Evolutionary conservation across 1,284 basidiomycete genomes (phyloP).

Genomic region (Pseudozyma sp.): DNA sequence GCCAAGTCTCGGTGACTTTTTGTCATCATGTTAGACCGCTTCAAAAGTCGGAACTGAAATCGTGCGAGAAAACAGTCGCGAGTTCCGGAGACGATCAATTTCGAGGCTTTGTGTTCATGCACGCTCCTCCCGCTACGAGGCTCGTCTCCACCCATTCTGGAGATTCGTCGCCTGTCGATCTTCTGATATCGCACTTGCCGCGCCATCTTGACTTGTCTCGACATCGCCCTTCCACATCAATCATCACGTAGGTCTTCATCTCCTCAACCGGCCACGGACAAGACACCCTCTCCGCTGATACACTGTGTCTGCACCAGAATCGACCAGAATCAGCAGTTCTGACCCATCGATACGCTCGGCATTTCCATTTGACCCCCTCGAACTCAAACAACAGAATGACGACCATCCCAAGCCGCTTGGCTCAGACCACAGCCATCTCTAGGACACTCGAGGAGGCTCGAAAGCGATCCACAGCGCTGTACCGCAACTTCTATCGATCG

Average conservation of each 20-base stretch:
- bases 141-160: conserved; percentile 27
- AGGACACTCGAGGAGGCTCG: conserved; percentile 77
- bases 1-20: too few species aligned
- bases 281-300: too few species aligned
- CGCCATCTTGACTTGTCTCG: conserved; percentile 12
- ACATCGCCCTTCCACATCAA: conserved; percentile 14
- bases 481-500: conserved; percentile 90
- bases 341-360: background rate
- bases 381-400: conserved; percentile 72
- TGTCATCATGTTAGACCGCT: background rate
- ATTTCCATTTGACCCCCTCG: background rate
- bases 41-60: background rate
- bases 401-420: conserved; percentile 90
- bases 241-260: conserved; percentile 27
- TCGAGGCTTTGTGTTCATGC: conserved; percentile 18
- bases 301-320: too few species aligned
- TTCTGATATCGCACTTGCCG: conserved; percentile 1
- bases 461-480: conserved; percentile 80
- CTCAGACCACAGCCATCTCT: conserved; percentile 74
- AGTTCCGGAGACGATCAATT: conserved; percentile 18
- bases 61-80: conserved; percentile 31
- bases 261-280: conserved; percentile 1
- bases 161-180: background rate
- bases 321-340: background rate
- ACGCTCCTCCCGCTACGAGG: conserved; percentile 3